These are phyloP conservation scores for Colletotrichum tropicale DNA, from an alignment of 2,329 filamentous ascomycete genomes.

Conservation along the genomic window DNA sequence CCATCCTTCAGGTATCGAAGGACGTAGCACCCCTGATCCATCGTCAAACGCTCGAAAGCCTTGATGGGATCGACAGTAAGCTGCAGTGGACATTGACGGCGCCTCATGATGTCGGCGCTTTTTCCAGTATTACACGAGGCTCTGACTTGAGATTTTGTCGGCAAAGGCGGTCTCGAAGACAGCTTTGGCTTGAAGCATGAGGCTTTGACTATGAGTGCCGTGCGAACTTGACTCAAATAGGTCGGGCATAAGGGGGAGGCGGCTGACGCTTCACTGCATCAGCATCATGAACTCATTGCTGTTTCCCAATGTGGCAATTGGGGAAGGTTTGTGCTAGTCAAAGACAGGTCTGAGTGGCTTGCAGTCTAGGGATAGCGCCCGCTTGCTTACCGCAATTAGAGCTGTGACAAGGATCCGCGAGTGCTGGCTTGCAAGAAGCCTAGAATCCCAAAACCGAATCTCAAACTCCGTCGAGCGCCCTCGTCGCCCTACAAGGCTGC, in stretches of 20 bases:
- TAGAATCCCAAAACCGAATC: not conserved
- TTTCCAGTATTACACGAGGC: not conserved
- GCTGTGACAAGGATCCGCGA: not conserved
- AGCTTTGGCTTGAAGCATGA: not conserved
- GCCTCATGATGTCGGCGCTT: not conserved
- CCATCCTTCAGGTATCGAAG: not conserved
- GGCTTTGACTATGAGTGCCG: not conserved
- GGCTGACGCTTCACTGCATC: not conserved
- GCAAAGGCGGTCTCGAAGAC: not conserved
- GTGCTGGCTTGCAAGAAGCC: not conserved
- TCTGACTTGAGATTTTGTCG: conserved; percentile 2
- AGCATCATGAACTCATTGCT: not conserved
- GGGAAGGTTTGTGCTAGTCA: not conserved
- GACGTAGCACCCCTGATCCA: not conserved
- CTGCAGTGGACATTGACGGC: not conserved
- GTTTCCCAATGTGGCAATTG: not conserved
- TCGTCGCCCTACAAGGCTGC: not conserved
- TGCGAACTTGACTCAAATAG: not conserved
- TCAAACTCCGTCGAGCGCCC: not conserved
- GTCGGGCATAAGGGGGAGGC: not conserved
- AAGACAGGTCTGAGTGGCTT: not conserved
- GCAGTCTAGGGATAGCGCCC: not conserved
- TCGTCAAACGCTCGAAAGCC: not conserved
- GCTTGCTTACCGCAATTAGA: not conserved
- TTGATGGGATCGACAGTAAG: not conserved